Conservation (phyloP, 495 filamentous ascomycete species). For the Penicillium diatomitis region DNA sequence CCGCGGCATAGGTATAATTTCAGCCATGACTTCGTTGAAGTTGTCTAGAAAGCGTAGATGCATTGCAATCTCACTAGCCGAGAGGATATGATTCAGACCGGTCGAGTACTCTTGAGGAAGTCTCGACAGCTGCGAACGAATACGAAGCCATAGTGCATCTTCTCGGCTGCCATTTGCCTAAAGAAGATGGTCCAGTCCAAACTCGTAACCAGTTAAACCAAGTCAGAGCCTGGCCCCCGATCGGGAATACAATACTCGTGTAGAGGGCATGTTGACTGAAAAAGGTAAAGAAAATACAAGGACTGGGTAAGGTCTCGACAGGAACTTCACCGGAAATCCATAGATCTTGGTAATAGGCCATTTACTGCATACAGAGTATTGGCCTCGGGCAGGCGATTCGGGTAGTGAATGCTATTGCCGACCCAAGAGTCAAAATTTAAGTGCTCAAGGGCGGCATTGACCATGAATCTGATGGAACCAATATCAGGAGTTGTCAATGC, state of each 20-base stretch:
- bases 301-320: not conserved
- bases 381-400: constrained; percentile 1
- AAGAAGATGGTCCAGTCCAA: constrained; percentile 9
- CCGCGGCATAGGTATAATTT: not conserved
- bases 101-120: constrained; percentile 2
- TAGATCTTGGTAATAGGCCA: constrained; percentile 4
- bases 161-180: not conserved
- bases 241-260: constrained; percentile 2
- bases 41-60: constrained; percentile 3
- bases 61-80: constrained; percentile 8
- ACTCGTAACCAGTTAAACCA: constrained; percentile 1
- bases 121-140: constrained; percentile 6
- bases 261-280: constrained; percentile 7
- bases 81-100: constrained; percentile 3
- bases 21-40: constrained; percentile 5
- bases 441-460: constrained; percentile 6
- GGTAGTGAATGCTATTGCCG: constrained; percentile 4
- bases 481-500: constrained; percentile 8
- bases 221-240: not conserved
- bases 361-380: constrained; percentile 8
- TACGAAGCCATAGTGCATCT: constrained; percentile 1
- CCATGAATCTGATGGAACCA: not conserved
- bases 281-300: constrained; percentile 1
- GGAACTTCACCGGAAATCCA: not conserved
- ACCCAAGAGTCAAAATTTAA: constrained; percentile 5